phyloP scores from a whole-genome alignment of 805 yeast species.

The Candida stauntonica region DNA sequence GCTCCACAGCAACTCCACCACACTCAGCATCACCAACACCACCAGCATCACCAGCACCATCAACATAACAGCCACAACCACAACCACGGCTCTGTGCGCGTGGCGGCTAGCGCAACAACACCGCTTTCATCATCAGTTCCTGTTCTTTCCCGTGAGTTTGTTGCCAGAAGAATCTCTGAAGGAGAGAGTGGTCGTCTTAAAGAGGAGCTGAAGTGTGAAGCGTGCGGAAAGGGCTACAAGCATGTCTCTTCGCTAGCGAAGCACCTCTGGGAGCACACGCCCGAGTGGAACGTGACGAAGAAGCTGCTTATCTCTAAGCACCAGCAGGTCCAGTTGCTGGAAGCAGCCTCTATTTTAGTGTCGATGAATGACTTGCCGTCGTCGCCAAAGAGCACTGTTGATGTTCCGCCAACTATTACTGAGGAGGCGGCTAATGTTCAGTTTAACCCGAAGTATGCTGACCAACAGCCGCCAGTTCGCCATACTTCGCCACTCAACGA shows the following conservation, averaged over 20 bases:
- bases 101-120: background rate
- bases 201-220: constrained; percentile 82
- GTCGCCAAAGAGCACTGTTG: constrained; percentile 10
- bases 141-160: constrained; percentile 56
- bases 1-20: constrained; percentile 18
- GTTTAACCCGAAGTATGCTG: constrained; percentile 15
- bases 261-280: constrained; percentile 92
- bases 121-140: constrained; percentile 34
- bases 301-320: constrained; percentile 55
- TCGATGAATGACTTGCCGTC: constrained; percentile 18
- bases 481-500: constrained; percentile 10
- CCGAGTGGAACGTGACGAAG: constrained; percentile 88
- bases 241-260: constrained; percentile 85
- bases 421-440: constrained; percentile 9
- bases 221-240: constrained; percentile 88
- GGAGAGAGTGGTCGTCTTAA: constrained; percentile 83
- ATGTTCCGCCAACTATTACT: constrained; percentile 13
- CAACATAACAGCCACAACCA: constrained; percentile 1
- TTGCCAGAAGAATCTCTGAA: constrained; percentile 76
- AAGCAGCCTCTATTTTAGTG: constrained; percentile 26
- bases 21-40: constrained; percentile 7
- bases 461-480: constrained; percentile 4
- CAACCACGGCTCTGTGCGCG: background rate
- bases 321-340: constrained; percentile 25
- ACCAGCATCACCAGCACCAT: constrained; percentile 8